Percentiles rank a stretch among this genome's conserved stretches.
Evolutionary conservation across 1,284 basidiomycete species (phyloP).

Genomic region (Ustilago xerochloae): DNA sequence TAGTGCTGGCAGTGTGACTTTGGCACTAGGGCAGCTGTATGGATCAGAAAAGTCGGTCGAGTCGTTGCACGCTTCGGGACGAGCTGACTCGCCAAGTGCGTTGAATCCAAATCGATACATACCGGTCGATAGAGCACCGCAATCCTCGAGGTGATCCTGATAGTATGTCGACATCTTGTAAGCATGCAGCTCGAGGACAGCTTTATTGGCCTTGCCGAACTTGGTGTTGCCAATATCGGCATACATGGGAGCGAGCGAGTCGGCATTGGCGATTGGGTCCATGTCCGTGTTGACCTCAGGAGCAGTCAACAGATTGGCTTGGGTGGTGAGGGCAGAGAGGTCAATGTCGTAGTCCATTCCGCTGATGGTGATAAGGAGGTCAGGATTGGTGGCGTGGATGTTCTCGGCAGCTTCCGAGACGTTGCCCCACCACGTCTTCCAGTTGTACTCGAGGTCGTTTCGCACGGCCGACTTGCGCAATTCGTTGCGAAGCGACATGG

Average conservation of each 20-base stretch:
- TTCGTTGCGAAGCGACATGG: slow-evolving; percentile 47
- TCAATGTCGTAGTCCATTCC: slow-evolving; percentile 49
- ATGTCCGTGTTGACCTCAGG: slow-evolving; percentile 28
- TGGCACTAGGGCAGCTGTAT: slow-evolving; percentile 30
- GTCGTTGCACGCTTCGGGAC: slow-evolving; percentile 20
- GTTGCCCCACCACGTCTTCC: slow-evolving; percentile 45
- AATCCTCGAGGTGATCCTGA: slow-evolving; percentile 31
- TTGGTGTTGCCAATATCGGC: slow-evolving; percentile 28
- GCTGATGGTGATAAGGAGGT: slow-evolving; percentile 48
- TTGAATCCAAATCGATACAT: slow-evolving; percentile 45
- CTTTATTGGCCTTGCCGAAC: slow-evolving; percentile 43
- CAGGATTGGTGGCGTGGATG: slow-evolving; percentile 39
- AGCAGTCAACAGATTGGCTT: slow-evolving; percentile 28
- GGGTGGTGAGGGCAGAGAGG: slow-evolving; percentile 27
- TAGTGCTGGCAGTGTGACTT: slow-evolving; percentile 23
- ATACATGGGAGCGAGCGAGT: slow-evolving; percentile 13
- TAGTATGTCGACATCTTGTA: slow-evolving; percentile 40
- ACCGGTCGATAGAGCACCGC: slow-evolving; percentile 24
- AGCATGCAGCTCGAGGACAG: slow-evolving; percentile 42
- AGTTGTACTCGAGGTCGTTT: slow-evolving; percentile 36
- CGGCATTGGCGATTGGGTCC: slow-evolving; percentile 22
- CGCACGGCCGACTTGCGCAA: slow-evolving; percentile 28
- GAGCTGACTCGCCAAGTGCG: slow-evolving; percentile 29
- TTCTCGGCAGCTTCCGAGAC: slow-evolving; percentile 37
- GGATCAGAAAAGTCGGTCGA: slow-evolving; percentile 21